Evolutionary conservation across 148 eudicot genomes (phyloP).

Genomic region (Pouteria glomerata): DNA sequence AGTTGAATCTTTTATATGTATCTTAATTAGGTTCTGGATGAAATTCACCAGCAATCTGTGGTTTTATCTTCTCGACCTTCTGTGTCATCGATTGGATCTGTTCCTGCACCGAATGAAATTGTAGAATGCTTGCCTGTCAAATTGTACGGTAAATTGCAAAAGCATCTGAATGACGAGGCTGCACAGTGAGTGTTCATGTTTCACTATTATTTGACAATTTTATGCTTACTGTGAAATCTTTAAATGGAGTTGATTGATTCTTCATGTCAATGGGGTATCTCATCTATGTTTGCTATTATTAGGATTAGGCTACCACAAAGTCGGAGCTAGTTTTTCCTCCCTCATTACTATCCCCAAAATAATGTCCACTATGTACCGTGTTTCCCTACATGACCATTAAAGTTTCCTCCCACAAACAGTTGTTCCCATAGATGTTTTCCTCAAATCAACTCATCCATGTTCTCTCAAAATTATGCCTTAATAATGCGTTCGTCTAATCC

Average conservation of each 20-base stretch:
- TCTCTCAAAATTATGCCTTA: no score
- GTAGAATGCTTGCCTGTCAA: conserved; percentile 82
- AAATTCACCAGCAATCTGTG: conserved; percentile 99
- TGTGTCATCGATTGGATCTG: conserved; percentile 78
- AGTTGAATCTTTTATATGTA: conserved; percentile 35
- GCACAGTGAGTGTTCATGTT: conserved; percentile 63
- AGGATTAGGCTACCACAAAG: no score
- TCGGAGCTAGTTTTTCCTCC: no score
- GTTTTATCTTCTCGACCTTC: conserved; percentile 77
- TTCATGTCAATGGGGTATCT: neutral
- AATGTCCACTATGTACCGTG: no score
- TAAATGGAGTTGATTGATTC: neutral
- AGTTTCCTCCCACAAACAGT: no score
- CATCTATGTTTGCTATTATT: no score
- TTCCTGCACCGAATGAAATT: conserved; percentile 88
- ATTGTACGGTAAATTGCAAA: conserved; percentile 40
- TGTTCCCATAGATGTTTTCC: no score
- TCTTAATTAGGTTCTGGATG: conserved; percentile 89
- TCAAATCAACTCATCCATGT: no score
- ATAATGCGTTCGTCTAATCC: no score
- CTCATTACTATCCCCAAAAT: no score
- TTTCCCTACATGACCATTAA: no score
- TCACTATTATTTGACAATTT: neutral
- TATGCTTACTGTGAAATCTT: neutral
- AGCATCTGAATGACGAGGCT: conserved; percentile 51